phyloP scores from a whole-genome alignment of 495 filamentous ascomycete genomes.

The Aspergillus leporis region DNA sequence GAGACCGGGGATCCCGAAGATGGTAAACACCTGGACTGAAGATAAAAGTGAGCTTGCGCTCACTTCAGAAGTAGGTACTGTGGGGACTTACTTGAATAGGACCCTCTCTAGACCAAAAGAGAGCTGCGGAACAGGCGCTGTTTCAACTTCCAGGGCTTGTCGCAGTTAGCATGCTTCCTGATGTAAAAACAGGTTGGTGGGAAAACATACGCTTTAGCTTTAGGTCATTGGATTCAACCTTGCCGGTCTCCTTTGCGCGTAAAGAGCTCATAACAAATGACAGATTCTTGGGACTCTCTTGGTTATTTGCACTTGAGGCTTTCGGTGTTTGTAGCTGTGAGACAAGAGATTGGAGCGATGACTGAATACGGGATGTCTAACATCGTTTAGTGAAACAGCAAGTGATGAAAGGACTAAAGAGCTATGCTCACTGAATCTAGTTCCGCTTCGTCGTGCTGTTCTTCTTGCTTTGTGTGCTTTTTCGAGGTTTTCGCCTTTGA shows the following conservation, averaged over 20 bases:
- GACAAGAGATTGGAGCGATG: background rate
- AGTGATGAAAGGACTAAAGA: background rate
- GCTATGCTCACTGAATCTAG: background rate
- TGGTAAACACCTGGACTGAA: conserved; percentile 80
- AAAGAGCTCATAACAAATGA: conserved; percentile 14
- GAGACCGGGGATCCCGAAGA: conserved; percentile 83
- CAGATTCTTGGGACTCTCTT: conserved; percentile 8
- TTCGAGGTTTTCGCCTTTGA: background rate
- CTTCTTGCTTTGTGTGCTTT: background rate
- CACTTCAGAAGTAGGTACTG: background rate
- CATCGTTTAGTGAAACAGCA: background rate
- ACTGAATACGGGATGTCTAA: background rate
- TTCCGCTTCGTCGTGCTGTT: background rate
- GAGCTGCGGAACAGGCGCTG: conserved; percentile 66
- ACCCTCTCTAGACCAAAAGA: conserved; percentile 84
- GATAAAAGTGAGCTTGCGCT: background rate
- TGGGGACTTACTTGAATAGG: conserved; percentile 72
- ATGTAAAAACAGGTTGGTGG: background rate
- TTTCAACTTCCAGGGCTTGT: conserved; percentile 51
- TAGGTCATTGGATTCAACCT: conserved; percentile 12
- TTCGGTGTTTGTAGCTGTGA: background rate
- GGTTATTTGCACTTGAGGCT: background rate
- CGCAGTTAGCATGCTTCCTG: conserved; percentile 18
- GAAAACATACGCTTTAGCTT: conserved; percentile 26
- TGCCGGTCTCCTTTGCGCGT: conserved; percentile 15